Evolutionary conservation across 768 basidiomycete species (phyloP), one percentile per base, ranked within the genome.

Genomic region (Tephrocybe sp.): DNA sequence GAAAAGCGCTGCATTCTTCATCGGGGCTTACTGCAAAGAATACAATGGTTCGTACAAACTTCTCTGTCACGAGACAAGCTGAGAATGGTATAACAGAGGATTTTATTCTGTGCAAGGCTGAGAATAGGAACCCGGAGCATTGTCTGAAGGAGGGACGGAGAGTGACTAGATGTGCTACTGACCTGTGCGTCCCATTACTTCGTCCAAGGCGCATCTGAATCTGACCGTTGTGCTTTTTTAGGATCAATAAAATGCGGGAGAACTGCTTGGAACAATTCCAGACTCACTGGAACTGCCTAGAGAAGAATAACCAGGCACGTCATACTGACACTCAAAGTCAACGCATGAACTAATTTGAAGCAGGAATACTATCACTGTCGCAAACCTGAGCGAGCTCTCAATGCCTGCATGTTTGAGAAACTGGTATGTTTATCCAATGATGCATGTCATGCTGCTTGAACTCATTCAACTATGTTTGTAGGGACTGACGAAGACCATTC

Each of bases 1-100:
- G 63, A 98, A 98, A 76, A 91, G 89, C 60, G 93, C 96, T 1
- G 88, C 93, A 7, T 98, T 98, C 82, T 98, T 98, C 74, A 85
- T 99, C 67, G 97, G 93, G 24, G 87, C 90, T 32, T 82, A 92
- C 67, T 99, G 96, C 82, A 93, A 93, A 71, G 90, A 93, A 51
- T 96, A 85, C 74, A 98, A 96, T 73, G 96, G 96, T 98, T 54
- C 46, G 88, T 72, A 14, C 21, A 25, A 23, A 14, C 20, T 33
- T 50, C 10, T 41, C 28, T 45, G 12, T n/a, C 10, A 25, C 30
- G 39, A 43, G 40, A 20, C 47, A 21, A 39, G 26, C 20, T 45
- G 23, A 36, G 36, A 40, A 14, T 33, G 55, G 32, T 44, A 32
- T 38, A 45, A 21, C 47, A 72, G 72, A 72, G 67, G 72, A 72